A percentile compares a stretch with the other conserved stretches of the same genome.
phyloP scores from a whole-genome alignment of 1,139 yeast genomes.

The Taiozyma sp. region DNA sequence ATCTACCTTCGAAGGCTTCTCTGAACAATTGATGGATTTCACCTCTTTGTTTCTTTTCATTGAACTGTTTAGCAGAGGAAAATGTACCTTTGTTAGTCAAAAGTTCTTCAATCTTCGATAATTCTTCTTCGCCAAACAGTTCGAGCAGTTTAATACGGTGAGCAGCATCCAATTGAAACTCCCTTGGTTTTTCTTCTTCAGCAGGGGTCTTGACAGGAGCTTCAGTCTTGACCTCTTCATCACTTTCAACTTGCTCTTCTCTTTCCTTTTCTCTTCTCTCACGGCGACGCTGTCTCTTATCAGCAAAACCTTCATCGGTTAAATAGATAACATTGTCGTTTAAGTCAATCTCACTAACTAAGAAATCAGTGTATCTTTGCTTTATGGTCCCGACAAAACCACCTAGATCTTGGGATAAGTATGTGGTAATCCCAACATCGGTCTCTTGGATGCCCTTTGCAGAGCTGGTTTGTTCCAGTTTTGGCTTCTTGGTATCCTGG shows the following conservation, averaged over 20 bases:
- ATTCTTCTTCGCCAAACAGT: constrained; percentile 56
- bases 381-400: constrained; percentile 82
- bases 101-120: constrained; percentile 52
- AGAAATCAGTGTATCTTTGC: constrained; percentile 90
- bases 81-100: constrained; percentile 51
- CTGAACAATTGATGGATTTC: constrained; percentile 73
- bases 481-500: constrained; percentile 8
- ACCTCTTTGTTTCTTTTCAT: constrained; percentile 70
- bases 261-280: constrained; percentile 36
- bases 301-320: constrained; percentile 65
- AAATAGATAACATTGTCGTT: constrained; percentile 73
- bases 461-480: neutral
- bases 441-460: constrained; percentile 37
- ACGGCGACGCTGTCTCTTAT: constrained; percentile 46
- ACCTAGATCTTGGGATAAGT: constrained; percentile 44
- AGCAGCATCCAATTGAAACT: constrained; percentile 36
- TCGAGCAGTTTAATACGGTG: constrained; percentile 43
- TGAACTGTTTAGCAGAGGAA: constrained; percentile 54
- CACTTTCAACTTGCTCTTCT: constrained; percentile 11
- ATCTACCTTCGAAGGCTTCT: constrained; percentile 63
- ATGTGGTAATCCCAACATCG: constrained; percentile 85
- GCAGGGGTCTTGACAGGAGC: constrained; percentile 2
- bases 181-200: constrained; percentile 22
- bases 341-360: constrained; percentile 79
- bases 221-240: constrained; percentile 5